A percentile compares a stretch with the other conserved stretches of the same genome.
phyloP scores from a whole-genome alignment of 192 early-diverging fungal species.

The Phlyctochytrium planicorne region DNA sequence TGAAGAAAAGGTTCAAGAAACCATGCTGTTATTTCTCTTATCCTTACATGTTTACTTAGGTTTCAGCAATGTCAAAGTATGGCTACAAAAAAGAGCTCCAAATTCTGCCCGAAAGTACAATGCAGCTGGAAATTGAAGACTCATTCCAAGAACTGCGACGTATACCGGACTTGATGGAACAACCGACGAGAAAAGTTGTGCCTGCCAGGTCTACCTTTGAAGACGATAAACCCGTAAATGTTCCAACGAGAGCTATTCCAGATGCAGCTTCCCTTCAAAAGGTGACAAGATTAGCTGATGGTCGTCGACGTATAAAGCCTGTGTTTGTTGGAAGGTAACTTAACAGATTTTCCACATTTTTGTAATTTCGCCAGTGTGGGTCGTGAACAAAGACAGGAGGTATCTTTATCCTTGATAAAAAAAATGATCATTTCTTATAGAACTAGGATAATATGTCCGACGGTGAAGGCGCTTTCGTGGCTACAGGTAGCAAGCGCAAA shows the following conservation, averaged over 20 bases:
- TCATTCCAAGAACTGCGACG: too few relatives aligned
- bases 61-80: constrained; percentile 33
- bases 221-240: too few relatives aligned
- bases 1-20: constrained; percentile 66
- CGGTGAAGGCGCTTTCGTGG: neutral
- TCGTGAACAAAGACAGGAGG: neutral
- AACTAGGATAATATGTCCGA: neutral
- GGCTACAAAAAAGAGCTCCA: constrained; percentile 36
- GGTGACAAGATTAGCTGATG: neutral
- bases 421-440: neutral
- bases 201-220: too few relatives aligned
- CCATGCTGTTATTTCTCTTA: neutral
- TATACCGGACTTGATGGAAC: too few relatives aligned
- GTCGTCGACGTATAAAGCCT: neutral
- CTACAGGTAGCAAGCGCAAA: neutral
- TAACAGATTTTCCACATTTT: neutral
- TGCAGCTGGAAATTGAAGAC: constrained; percentile 40
- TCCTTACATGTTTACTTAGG: constrained; percentile 12
- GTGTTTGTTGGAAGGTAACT: neutral
- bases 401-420: neutral
- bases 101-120: constrained; percentile 31
- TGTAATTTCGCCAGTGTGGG: neutral
- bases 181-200: too few relatives aligned
- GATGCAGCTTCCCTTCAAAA: neutral
- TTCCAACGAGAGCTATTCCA: constrained; percentile 3